A percentile compares a stretch with the other conserved stretches of the same genome.
Conservation (phyloP, 2,329 filamentous ascomycete species). For the Pestalotiopsis sp. region DNA sequence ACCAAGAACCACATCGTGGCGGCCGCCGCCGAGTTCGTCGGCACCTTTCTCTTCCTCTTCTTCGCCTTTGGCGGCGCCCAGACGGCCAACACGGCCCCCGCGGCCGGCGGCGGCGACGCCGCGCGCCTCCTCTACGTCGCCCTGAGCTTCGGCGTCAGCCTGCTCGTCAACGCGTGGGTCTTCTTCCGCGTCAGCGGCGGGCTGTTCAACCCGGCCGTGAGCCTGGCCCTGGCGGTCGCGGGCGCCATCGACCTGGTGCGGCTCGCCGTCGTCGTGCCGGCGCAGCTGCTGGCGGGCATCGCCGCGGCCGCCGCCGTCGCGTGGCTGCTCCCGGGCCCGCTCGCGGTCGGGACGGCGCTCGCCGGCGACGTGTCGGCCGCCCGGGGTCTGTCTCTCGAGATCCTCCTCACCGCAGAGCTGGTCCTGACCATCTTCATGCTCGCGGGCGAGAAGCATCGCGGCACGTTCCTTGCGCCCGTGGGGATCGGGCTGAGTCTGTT, state of each 20-base stretch:
- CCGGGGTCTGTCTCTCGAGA: slow-evolving; percentile 56
- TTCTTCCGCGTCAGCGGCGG: slow-evolving; percentile 43
- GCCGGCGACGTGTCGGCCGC: slow-evolving; percentile 43
- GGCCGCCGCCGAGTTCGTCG: slow-evolving; percentile 31
- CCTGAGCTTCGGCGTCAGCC: slow-evolving; percentile 38
- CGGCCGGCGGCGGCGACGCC: slow-evolving; percentile 22
- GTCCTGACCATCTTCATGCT: slow-evolving; percentile 61
- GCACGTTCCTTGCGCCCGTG: slow-evolving; percentile 63
- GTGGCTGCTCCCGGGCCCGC: slow-evolving; percentile 47
- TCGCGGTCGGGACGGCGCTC: slow-evolving; percentile 50
- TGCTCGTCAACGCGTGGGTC: slow-evolving; percentile 44
- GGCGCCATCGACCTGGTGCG: slow-evolving; percentile 42
- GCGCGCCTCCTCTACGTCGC: slow-evolving; percentile 36
- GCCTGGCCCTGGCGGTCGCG: slow-evolving; percentile 50
- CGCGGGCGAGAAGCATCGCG: slow-evolving; percentile 63
- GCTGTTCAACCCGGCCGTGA: slow-evolving; percentile 36
- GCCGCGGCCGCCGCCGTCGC: slow-evolving; percentile 50
- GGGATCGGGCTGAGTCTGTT: slow-evolving; percentile 66
- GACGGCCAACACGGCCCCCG: slow-evolving; percentile 28
- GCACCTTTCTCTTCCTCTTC: slow-evolving; percentile 36
- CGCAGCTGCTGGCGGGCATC: slow-evolving; percentile 53
- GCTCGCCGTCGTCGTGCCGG: slow-evolving; percentile 43
- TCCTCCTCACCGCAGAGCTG: slow-evolving; percentile 55
- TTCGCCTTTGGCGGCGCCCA: slow-evolving; percentile 36
- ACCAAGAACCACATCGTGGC: slow-evolving; percentile 31